phyloP scores from a whole-genome alignment of 225 moss, liverwort and hornwort species.

The Pleurozium schreberi region DNA sequence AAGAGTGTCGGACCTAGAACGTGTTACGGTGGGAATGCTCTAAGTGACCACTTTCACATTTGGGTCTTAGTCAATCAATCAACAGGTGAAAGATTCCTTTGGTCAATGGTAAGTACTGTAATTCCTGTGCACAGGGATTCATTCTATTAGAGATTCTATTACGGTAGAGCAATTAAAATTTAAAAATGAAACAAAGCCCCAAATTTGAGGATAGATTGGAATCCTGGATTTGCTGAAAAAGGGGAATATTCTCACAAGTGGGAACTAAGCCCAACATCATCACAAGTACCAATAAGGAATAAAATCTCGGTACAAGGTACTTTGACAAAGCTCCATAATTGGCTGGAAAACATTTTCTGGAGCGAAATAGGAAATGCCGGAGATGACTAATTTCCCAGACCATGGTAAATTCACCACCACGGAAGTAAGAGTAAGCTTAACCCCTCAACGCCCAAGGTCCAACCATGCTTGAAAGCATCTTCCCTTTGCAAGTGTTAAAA shows the following conservation, averaged over 20 bases:
- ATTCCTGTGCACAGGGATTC: neutral
- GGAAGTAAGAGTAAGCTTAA: too few species aligned
- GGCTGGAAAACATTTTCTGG: neutral
- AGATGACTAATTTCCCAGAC: neutral
- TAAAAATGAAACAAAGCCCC: neutral
- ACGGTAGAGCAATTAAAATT: neutral
- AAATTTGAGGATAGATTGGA: neutral
- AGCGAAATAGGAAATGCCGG: neutral
- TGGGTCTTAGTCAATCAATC: neutral
- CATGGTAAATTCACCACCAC: neutral
- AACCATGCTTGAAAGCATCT: too few species aligned
- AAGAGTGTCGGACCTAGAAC: too few species aligned
- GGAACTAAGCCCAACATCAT: neutral
- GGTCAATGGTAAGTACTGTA: neutral
- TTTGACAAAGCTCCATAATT: neutral
- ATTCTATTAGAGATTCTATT: neutral
- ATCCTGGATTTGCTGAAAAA: neutral
- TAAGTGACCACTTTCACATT: neutral
- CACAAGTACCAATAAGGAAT: neutral
- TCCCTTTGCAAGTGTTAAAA: too few species aligned
- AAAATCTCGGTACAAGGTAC: neutral
- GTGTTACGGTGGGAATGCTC: too few species aligned
- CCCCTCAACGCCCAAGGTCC: too few species aligned
- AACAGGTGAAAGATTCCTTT: neutral
- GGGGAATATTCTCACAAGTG: neutral